phyloP scores from a whole-genome alignment of 2,329 filamentous ascomycete genomes.

The Xylaria sp. region DNA sequence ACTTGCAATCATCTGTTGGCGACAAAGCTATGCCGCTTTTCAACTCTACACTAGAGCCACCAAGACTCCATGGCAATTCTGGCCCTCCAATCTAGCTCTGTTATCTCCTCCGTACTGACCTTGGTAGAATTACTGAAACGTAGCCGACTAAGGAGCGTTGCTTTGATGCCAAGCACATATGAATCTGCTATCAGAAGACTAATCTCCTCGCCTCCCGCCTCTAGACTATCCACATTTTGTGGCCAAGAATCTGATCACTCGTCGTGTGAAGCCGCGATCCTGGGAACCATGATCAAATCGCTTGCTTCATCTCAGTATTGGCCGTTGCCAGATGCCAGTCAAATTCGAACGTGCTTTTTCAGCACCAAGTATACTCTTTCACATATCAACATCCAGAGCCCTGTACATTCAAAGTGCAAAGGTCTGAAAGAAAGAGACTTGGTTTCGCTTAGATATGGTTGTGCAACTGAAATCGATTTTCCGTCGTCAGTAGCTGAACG shows the following conservation, averaged over 20 bases:
- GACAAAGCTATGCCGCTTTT: conserved; percentile 5
- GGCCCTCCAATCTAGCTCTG: no score
- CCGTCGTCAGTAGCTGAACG: neutral
- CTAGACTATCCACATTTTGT: neutral
- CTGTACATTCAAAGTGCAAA: neutral
- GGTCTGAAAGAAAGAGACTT: neutral
- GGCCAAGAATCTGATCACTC: neutral
- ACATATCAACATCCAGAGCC: neutral
- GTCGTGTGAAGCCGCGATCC: conserved; percentile 31
- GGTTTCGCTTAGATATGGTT: neutral
- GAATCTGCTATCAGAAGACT: neutral
- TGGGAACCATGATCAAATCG: conserved; percentile 33
- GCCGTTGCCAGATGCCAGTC: conserved; percentile 27
- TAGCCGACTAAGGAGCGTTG: conserved; percentile 11
- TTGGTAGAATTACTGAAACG: conserved; percentile 13
- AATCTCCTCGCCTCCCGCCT: neutral
- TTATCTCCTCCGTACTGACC: neutral
- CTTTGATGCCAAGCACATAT: conserved; percentile 4
- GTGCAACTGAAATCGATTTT: neutral
- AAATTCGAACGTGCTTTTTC: conserved; percentile 6
- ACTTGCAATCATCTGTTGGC: neutral
- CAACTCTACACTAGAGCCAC: conserved; percentile 16
- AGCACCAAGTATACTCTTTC: neutral
- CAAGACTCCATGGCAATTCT: conserved; percentile 20
- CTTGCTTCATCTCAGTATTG: conserved; percentile 23